Evolutionary conservation across 2,329 filamentous ascomycete species (phyloP), one percentile per base, ranked within the genome.

Genomic region (Fusarium kyushuense): DNA sequence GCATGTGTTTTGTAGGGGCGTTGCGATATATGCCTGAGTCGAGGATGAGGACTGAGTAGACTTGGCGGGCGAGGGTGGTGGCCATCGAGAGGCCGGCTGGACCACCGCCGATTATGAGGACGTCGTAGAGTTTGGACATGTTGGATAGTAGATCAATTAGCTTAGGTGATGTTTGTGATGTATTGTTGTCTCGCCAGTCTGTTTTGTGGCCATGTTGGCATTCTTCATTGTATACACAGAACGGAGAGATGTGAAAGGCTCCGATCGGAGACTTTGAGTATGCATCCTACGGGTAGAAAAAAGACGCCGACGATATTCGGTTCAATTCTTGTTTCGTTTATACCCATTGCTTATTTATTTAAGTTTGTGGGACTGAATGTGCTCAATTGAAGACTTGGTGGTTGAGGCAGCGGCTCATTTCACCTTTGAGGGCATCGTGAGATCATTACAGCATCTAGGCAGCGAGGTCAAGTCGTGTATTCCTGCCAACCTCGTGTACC

Each of bases 11-110:
- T 1, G 83, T 79, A 4, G 76, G 75, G 3, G 71, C 79, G 71
- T 87, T 87, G 65, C 85, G 83, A 69, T 86, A 88, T 2, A 79
- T 72, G 14, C 79, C 78, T 6, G 81, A 83, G 75, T 86, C 84
- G 56, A 87, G 80, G 41, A 88, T 74, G 11, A 86, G 72, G 0
- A 82, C 79, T 3, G 76, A 82, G 61, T 83, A 79, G 19, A 80
- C 77, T 42, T 86, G 84, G 21, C 86, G 83, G 4, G 82, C 83
- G 23, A 87, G 80, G 40, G 77, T 76, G 27, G 79, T 79, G 30
- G 84, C 79, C 12, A 81, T 79, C 41, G 81, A 80, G 4, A 87
- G 79, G 16, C 85, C 85, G 2, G 83, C 80, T 5, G 85, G 84
- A 3, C 85, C 85, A 46, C 82, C 84, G 41, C 85, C 85, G 36